Evolutionary conservation across 2,329 filamentous ascomycete species (phyloP).

Genomic region (Beauveria asiatica): DNA sequence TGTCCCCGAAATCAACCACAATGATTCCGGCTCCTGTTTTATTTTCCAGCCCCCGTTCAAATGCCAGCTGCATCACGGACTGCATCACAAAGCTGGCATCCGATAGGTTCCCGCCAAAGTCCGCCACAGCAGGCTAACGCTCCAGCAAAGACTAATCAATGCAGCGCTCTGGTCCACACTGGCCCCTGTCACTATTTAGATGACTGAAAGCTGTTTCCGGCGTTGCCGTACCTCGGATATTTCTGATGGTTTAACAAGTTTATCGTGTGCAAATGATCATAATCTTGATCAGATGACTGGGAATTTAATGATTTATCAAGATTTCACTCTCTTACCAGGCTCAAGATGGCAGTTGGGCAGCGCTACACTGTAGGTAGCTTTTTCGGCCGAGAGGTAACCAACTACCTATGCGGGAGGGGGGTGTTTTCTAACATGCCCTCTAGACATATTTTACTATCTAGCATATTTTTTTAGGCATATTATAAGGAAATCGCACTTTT

Average conservation of each 20-base stretch:
- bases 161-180: not conserved
- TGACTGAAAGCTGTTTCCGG: not conserved
- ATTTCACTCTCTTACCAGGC: no score
- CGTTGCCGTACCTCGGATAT: not conserved
- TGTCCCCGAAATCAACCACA: not conserved
- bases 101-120: not conserved
- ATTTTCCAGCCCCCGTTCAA: not conserved
- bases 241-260: not conserved
- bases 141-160: not conserved
- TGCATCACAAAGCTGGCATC: not conserved
- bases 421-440: no score
- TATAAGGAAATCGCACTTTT: no score
- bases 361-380: no score
- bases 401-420: no score
- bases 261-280: not conserved
- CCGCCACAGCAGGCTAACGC: not conserved
- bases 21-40: not conserved
- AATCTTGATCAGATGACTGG: not conserved
- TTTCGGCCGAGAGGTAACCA: no score
- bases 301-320: no score
- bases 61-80: not conserved
- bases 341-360: no score
- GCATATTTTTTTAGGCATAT: no score
- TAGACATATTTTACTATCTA: no score
- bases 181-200: not conserved